Evolutionary conservation across 257 asterid genomes (phyloP), one percentile per base, ranked within the genome.

Genomic region (Rauvolfia tetraphylla): DNA sequence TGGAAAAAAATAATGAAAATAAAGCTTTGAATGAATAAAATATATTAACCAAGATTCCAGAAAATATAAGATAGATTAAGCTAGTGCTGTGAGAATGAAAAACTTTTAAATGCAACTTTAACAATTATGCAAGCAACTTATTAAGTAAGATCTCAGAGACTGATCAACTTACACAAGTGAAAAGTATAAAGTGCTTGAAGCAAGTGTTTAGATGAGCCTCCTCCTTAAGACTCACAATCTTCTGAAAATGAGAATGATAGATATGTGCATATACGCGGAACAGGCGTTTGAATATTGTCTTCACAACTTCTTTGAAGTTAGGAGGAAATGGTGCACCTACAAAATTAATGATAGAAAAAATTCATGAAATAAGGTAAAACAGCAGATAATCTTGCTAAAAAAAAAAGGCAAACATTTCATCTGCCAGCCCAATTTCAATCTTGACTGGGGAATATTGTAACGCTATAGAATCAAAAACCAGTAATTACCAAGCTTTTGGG

Each of bases 401-500:
- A 44, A 14, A 27, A 41, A 66, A 14, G 56, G 34, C 69, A 65
- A 73, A 49, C 10, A 51, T 54, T 68, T 49, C 63, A 41, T 68
- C 44, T 23, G 75, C 49, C 70, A 39, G 25, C 31, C 73, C 42
- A 15, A 49, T 29, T 33, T 75, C 62, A 68, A 58, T 18, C 29
- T 68, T 79, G 65, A 59, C 31, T 68, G 8, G 39, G 22, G 44
- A 39, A 36, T 25, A 17, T 22, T 13, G 51, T 5, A 22, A 27
- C n/a, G 68, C 65, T 31, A 51, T 22, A 62, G 49, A 76, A 71
- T 33, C 25, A 59, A 62, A 38, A 51, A n/a, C 59, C 65, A 68
- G 33, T 54, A 3, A 33, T 75, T 89, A 93, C 98, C 98, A 65
- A 93, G 91, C 82, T 79, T 91, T 72, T 93, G 98, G 79, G 98